A percentile compares a stretch with the other conserved stretches of the same genome.
phyloP scores from a whole-genome alignment of 257 asterid genomes.

The Petunia axillaris region DNA sequence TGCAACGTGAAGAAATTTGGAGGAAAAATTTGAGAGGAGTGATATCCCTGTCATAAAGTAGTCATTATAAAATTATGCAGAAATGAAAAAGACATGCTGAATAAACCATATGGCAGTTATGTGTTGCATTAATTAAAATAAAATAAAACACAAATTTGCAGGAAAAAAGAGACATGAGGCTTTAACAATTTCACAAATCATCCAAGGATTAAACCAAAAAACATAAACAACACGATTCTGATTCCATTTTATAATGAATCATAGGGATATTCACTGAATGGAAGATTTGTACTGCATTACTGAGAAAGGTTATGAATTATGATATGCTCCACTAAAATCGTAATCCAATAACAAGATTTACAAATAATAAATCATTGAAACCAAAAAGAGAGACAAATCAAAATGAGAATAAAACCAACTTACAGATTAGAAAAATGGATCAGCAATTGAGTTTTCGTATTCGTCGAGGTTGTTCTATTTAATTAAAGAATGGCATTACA shows the following conservation, averaged over 20 bases:
- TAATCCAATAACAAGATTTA: not conserved
- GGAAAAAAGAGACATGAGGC: not conserved
- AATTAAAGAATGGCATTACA: not conserved
- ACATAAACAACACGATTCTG: not conserved
- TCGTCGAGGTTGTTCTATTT: not conserved
- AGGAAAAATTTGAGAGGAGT: not conserved
- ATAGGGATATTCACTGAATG: not conserved
- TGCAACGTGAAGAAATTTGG: not conserved
- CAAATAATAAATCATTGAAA: not conserved
- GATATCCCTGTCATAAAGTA: not conserved
- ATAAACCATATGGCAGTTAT: not conserved
- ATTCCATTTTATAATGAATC: not conserved
- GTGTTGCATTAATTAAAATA: not conserved
- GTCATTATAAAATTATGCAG: not conserved
- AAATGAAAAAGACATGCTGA: not conserved
- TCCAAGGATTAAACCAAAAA: not conserved
- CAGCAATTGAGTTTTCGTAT: not conserved
- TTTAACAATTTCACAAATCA: not conserved
- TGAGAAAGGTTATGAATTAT: not conserved
- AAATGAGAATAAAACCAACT: not conserved
- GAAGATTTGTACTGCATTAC: not conserved
- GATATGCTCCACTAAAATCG: not conserved
- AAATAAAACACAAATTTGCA: not conserved
- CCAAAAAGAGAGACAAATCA: not conserved
- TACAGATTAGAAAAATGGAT: slow-evolving; percentile 3